A percentile compares a stretch with the other conserved stretches of the same genome.
phyloP scores from a whole-genome alignment of 371 early-diverging fungal species.

The Mortierella sp. region DNA sequence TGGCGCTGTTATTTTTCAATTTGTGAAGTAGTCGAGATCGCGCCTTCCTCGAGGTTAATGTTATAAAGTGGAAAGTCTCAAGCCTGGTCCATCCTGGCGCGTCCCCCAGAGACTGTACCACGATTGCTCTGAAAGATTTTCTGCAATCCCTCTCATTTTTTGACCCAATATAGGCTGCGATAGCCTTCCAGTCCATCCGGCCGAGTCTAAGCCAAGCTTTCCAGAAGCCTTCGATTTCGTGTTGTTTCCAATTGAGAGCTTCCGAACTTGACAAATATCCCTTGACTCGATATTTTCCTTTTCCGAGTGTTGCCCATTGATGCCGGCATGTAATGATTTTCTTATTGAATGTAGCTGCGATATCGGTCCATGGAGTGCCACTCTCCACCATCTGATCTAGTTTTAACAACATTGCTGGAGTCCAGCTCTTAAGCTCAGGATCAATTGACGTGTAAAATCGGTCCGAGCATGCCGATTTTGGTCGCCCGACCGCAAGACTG shows the following conservation, averaged over 20 bases:
- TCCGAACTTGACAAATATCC: constrained; percentile 1
- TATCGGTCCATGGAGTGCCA: constrained; percentile 22
- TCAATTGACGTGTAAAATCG: constrained; percentile 36
- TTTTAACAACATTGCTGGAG: constrained; percentile 36
- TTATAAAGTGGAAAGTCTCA: constrained; percentile 29
- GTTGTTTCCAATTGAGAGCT: constrained; percentile 5
- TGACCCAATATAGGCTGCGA: constrained; percentile 8
- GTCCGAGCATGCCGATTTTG: constrained; percentile 26
- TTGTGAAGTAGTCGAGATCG: not conserved
- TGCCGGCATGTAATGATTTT: constrained; percentile 36
- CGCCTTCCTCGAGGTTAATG: constrained; percentile 15
- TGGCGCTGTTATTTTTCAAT: not conserved
- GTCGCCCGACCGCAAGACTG: constrained; percentile 1
- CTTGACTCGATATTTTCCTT: constrained; percentile 27
- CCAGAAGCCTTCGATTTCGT: constrained; percentile 38
- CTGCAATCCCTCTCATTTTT: constrained; percentile 14
- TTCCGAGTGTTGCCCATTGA: constrained; percentile 42
- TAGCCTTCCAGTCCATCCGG: constrained; percentile 9
- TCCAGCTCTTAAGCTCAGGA: constrained; percentile 37
- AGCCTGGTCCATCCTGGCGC: constrained; percentile 48
- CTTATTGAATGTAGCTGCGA: constrained; percentile 10
- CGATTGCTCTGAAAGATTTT: constrained; percentile 8
- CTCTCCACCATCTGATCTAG: constrained; percentile 44
- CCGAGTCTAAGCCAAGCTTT: constrained; percentile 15
- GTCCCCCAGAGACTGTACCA: constrained; percentile 24